Evolutionary conservation across 1,284 basidiomycete species (phyloP), one percentile per base, ranked within the genome.

Genomic region (Melampsora americana): DNA sequence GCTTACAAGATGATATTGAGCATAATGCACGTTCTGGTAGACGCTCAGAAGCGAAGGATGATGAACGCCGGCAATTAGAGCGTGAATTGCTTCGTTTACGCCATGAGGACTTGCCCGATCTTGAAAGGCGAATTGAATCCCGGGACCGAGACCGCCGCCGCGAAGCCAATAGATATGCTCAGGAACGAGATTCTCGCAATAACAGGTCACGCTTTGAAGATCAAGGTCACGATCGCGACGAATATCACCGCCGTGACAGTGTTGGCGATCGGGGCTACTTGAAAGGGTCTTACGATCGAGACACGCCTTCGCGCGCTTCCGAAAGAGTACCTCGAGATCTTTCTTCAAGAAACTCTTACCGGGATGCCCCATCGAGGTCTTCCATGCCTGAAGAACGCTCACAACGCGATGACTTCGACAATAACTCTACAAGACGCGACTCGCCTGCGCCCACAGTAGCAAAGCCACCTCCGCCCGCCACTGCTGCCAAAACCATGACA

Each of bases 1-100:
- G 94, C 26, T 87, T 99, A 11, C 90, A 93, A 82, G 93, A 97
- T 78, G 95, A 99, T 83, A 86, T 99, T 62, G 95, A 97, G 65
- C 93, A 95, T 81, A 89, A 90, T 74, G 89, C 90, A 23, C 80
- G 83, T n/a, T 88, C 90, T 23, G 92, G 93, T 0, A 88, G 93
- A 0, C 87, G 89, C 75, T 88, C 89, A 11, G 83, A 86, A 5
- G 86, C 88, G 11, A 93, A 92, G 83, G 92, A 95, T 77, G 90
- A 93, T 78, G 93, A 96, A 81, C 87, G 90, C 69, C 86, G 96
- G 44, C 88, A 89, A 80, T 86, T 96, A 28, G 96, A 99, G 84
- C 87, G 96, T 53, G 93, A 98, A 80, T 85, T 98, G 53, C 83
- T 97, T 79, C 86, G 87, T 74, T 85, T 99, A 66, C 89, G 92